Evolutionary conservation across 805 yeast species (phyloP).

Genomic region (Yamadazyma paraphyllophila): DNA sequence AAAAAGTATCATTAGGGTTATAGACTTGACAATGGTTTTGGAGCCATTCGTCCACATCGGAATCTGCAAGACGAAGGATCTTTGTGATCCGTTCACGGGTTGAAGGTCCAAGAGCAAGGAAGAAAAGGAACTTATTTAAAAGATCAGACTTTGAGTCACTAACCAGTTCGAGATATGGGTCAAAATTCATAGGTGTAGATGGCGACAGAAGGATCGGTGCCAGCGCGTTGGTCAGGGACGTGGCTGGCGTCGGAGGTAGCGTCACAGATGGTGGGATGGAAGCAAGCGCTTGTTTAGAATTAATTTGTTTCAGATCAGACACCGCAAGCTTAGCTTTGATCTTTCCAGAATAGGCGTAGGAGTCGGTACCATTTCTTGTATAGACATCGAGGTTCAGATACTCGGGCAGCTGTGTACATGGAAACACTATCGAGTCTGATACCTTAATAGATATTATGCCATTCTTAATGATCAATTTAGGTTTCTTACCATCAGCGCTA

Average conservation of each 20-base stretch:
- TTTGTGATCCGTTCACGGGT: constrained; percentile 17
- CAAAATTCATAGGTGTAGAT: constrained; percentile 14
- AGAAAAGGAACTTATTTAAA: constrained; percentile 35
- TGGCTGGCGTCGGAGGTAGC: not conserved
- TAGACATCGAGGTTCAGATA: constrained; percentile 37
- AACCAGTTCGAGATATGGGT: constrained; percentile 12
- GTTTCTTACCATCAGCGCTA: constrained; percentile 13
- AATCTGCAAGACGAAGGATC: constrained; percentile 4
- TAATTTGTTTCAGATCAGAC: not conserved
- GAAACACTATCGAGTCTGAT: constrained; percentile 25
- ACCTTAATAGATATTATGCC: constrained; percentile 33
- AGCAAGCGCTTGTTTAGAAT: not conserved
- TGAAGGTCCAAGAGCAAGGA: constrained; percentile 50
- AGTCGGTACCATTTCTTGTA: constrained; percentile 7
- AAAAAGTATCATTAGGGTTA: constrained; percentile 30
- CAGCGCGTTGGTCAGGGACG: not conserved
- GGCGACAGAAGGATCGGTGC: constrained; percentile 3
- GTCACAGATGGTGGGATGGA: not conserved
- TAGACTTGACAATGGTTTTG: constrained; percentile 30
- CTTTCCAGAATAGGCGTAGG: constrained; percentile 27
- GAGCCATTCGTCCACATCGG: constrained; percentile 18
- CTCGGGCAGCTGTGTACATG: constrained; percentile 34
- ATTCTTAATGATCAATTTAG: constrained; percentile 36
- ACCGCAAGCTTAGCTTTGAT: constrained; percentile 14
- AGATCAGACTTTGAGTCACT: constrained; percentile 9